Percentiles rank a stretch among this genome's conserved stretches.
Conservation (phyloP, 768 basidiomycete species). For the Xerocomus potaroensis region DNA sequence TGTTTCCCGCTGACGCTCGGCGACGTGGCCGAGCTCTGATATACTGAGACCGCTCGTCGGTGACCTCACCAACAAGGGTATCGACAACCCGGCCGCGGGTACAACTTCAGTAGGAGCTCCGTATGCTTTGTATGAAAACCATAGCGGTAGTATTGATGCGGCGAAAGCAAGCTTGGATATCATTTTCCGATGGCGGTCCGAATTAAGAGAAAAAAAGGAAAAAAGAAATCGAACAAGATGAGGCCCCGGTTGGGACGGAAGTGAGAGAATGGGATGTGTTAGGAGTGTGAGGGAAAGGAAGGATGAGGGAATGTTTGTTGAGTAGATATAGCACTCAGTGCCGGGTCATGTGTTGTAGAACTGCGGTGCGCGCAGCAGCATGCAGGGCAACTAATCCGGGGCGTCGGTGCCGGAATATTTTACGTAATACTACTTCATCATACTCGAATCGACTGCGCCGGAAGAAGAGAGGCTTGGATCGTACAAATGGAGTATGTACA, state of each 20-base stretch:
- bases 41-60: background rate
- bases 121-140: conserved; percentile 2
- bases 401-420: too few relatives aligned
- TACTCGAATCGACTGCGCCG: too few relatives aligned
- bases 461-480: too few relatives aligned
- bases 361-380: too few relatives aligned
- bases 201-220: background rate
- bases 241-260: background rate
- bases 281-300: too few relatives aligned
- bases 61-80: conserved; percentile 21
- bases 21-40: conserved; percentile 24
- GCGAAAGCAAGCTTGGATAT: conserved; percentile 8
- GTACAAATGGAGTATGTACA: too few relatives aligned
- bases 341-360: too few relatives aligned
- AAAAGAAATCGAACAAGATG: background rate
- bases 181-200: conserved; percentile 16
- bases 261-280: background rate
- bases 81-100: conserved; percentile 11
- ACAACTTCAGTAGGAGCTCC: conserved; percentile 13
- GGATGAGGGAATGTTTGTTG: too few relatives aligned
- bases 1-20: conserved; percentile 41
- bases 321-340: too few relatives aligned
- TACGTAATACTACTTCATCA: too few relatives aligned
- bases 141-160: conserved; percentile 11
- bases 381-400: too few relatives aligned